A percentile compares a stretch with the other conserved stretches of the same genome.
Evolutionary conservation across 495 filamentous ascomycete species (phyloP).

Genomic region (Tuber borchii): DNA sequence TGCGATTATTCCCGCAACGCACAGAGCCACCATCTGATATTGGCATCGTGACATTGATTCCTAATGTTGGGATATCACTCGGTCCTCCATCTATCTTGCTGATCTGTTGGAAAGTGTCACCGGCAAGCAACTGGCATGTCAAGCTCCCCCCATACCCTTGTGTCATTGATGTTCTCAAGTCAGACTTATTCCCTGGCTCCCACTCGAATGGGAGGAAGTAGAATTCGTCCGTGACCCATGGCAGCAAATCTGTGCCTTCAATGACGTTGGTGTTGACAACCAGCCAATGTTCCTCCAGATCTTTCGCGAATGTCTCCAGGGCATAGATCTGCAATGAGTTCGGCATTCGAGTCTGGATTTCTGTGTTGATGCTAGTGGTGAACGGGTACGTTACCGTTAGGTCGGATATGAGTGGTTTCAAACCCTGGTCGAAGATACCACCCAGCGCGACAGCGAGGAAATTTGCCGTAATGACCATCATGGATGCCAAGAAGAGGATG

Average conservation of each 20-base stretch:
- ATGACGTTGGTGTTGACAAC: too few species aligned
- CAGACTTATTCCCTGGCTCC: too few species aligned
- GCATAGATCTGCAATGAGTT: too few species aligned
- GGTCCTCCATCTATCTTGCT: neutral
- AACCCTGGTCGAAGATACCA: conserved; percentile 41
- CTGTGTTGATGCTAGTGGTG: neutral
- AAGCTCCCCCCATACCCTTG: too few species aligned
- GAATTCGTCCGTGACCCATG: too few species aligned
- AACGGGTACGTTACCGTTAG: neutral
- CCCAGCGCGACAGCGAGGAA: conserved; percentile 24
- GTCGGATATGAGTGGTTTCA: neutral
- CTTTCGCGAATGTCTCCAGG: too few species aligned
- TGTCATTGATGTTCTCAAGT: too few species aligned
- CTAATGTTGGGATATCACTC: neutral
- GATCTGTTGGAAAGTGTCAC: too few species aligned
- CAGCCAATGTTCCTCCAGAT: too few species aligned
- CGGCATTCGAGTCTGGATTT: neutral
- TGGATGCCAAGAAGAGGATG: conserved; percentile 16
- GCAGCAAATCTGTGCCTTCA: too few species aligned
- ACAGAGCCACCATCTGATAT: conserved; percentile 1
- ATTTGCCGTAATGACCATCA: conserved; percentile 20
- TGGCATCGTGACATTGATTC: conserved; percentile 10
- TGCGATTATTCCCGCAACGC: conserved; percentile 5
- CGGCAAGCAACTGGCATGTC: too few species aligned
- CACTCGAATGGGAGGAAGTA: too few species aligned